Evolutionary conservation across 768 basidiomycete species (phyloP).

Genomic region (Boletus huronensis): DNA sequence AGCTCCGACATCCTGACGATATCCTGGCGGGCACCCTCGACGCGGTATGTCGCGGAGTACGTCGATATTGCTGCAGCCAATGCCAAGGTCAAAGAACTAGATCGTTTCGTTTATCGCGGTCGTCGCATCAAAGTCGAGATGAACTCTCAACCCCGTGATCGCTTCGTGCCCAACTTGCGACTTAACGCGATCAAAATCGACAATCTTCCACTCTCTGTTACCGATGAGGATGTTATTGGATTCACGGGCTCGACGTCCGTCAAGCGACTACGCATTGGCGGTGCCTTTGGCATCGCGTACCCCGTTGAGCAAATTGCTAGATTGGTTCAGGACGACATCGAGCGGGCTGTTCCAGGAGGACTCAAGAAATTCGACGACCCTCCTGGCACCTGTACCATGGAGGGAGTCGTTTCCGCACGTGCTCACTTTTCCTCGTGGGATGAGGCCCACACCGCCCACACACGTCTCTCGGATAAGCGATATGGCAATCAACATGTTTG

Average conservation of each 20-base stretch:
- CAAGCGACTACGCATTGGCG: constrained; percentile 25
- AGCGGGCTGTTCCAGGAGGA: constrained; percentile 13
- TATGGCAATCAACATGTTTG: constrained; percentile 36
- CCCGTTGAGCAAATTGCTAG: constrained; percentile 19
- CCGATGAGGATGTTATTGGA: constrained; percentile 22
- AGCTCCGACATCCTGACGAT: constrained; percentile 43
- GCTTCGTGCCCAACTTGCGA: constrained; percentile 22
- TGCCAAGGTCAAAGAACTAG: constrained; percentile 35
- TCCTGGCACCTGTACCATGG: constrained; percentile 17
- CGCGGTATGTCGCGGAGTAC: constrained; percentile 45
- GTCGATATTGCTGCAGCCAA: constrained; percentile 15
- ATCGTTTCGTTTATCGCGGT: constrained; percentile 36
- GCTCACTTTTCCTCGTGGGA: constrained; percentile 50
- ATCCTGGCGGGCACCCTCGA: constrained; percentile 50
- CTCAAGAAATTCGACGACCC: constrained; percentile 28
- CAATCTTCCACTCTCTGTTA: constrained; percentile 35
- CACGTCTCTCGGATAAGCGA: constrained; percentile 33
- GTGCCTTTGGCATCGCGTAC: constrained; percentile 19
- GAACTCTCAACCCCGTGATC: constrained; percentile 38
- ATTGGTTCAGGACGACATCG: constrained; percentile 26
- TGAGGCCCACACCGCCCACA: constrained; percentile 40
- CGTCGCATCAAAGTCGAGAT: constrained; percentile 47
- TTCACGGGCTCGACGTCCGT: constrained; percentile 31
- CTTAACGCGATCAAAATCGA: constrained; percentile 41
- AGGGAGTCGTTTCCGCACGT: constrained; percentile 35